A percentile compares a stretch with the other conserved stretches of the same genome.
Evolutionary conservation across 352 stramenopile species (phyloP).

Genomic region (Phytophthora vignae): DNA sequence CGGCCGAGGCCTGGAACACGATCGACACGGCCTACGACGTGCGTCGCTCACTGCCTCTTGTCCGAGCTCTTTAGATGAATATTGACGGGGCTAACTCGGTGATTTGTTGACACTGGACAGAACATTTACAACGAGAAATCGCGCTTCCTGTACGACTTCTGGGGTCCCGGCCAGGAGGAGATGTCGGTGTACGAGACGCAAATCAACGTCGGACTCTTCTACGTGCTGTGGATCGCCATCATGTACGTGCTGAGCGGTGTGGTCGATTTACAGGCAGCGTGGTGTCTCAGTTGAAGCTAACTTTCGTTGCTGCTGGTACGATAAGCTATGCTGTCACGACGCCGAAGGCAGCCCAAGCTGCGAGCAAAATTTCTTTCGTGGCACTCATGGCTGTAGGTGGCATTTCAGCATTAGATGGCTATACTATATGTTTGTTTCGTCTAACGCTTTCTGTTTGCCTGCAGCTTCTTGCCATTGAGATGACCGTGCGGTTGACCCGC

Average conservation of each 20-base stretch:
- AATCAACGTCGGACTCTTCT: slow-evolving; percentile 73
- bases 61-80: neutral
- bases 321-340: slow-evolving; percentile 60
- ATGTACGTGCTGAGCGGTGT: slow-evolving; percentile 51
- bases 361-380: slow-evolving; percentile 58
- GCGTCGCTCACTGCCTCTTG: slow-evolving; percentile 9
- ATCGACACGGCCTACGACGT: slow-evolving; percentile 78
- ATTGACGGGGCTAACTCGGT: neutral
- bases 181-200: slow-evolving; percentile 61
- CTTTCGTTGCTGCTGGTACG: slow-evolving; percentile 16
- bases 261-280: neutral
- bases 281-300: slow-evolving; percentile 5
- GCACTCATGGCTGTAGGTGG: slow-evolving; percentile 53
- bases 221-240: slow-evolving; percentile 66
- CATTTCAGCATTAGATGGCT: neutral
- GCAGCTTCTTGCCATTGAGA: slow-evolving; percentile 62
- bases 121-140: slow-evolving; percentile 69
- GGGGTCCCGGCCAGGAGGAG: slow-evolving; percentile 53
- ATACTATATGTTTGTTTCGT: neutral
- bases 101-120: slow-evolving; percentile 24
- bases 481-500: slow-evolving; percentile 58
- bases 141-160: slow-evolving; percentile 70
- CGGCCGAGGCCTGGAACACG: slow-evolving; percentile 50
- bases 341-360: slow-evolving; percentile 44
- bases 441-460: neutral